Conservation (phyloP, 495 filamentous ascomycete genomes). For the Viridothelium virens region DNA sequence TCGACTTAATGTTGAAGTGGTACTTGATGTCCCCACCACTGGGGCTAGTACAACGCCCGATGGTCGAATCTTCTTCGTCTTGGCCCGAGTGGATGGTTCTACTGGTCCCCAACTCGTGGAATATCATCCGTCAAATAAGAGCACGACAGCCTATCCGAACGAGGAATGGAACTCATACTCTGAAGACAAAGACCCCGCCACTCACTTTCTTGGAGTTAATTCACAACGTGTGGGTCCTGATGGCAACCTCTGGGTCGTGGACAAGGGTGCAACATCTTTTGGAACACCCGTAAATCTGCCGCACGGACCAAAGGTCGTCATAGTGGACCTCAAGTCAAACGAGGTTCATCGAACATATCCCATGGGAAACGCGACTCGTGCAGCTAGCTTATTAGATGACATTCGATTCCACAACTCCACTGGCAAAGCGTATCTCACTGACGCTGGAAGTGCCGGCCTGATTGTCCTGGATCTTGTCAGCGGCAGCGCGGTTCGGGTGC, state of each 20-base stretch:
- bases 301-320: conserved; percentile 27
- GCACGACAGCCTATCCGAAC: conserved; percentile 26
- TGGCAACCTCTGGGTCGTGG: conserved; percentile 30
- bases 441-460: conserved; percentile 25
- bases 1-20: conserved; percentile 13
- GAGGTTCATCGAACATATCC: conserved; percentile 14
- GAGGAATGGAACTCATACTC: conserved; percentile 30
- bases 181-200: conserved; percentile 22
- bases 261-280: conserved; percentile 25
- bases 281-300: conserved; percentile 24
- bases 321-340: conserved; percentile 25
- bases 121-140: conserved; percentile 20
- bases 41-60: conserved; percentile 20
- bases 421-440: conserved; percentile 27
- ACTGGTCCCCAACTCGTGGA: conserved; percentile 20
- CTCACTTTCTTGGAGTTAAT: conserved; percentile 27
- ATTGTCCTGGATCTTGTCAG: conserved; percentile 22
- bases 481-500: conserved; percentile 14
- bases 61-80: conserved; percentile 20
- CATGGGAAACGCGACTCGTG: conserved; percentile 20
- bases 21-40: conserved; percentile 11
- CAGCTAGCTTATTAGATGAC: conserved; percentile 25
- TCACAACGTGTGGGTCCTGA: conserved; percentile 31
- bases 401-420: conserved; percentile 28
- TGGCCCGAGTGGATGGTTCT: conserved; percentile 18